Conservation (phyloP, 1,284 basidiomycete species). For the Pseudomicrostroma phylloplanum region DNA sequence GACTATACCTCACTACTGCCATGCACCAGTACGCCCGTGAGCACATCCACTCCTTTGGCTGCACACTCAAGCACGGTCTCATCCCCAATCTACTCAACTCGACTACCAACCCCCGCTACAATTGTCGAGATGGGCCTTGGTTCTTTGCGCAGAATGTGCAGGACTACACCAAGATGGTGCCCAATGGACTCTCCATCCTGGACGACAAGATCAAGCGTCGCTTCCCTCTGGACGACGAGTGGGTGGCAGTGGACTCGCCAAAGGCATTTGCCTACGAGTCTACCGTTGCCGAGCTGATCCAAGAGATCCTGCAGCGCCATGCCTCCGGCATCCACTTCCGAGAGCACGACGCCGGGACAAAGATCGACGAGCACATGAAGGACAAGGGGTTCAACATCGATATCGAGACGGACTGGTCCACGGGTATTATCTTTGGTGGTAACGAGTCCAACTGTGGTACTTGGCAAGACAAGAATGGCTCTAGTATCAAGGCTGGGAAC, state of each 20-base stretch:
- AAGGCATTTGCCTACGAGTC: conserved; percentile 56
- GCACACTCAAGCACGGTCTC: conserved; percentile 41
- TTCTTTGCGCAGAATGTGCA: conserved; percentile 99
- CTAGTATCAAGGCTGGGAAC: conserved; percentile 65
- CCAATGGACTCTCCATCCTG: conserved; percentile 75
- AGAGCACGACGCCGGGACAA: conserved; percentile 91
- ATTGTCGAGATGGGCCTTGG: conserved; percentile 88
- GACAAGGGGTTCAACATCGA: conserved; percentile 89
- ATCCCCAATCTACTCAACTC: conserved; percentile 45
- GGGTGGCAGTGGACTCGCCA: conserved; percentile 84
- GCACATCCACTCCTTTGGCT: conserved; percentile 42
- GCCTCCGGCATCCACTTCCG: conserved; percentile 86
- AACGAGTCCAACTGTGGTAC: conserved; percentile 55
- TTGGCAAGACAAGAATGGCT: conserved; percentile 48
- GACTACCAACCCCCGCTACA: conserved; percentile 57
- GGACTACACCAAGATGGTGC: conserved; percentile 78
- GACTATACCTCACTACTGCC: conserved; percentile 42
- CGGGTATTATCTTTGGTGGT: conserved; percentile 82
- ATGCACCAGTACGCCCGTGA: conserved; percentile 34
- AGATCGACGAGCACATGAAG: conserved; percentile 91
- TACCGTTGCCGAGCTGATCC: conserved; percentile 83
- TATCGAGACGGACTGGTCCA: conserved; percentile 87
- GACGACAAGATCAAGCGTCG: conserved; percentile 76
- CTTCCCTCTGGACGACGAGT: conserved; percentile 87
- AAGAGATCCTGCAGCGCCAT: conserved; percentile 92